Evolutionary conservation across 371 early-diverging fungal genomes (phyloP).

Genomic region (Mortierella sp.): DNA sequence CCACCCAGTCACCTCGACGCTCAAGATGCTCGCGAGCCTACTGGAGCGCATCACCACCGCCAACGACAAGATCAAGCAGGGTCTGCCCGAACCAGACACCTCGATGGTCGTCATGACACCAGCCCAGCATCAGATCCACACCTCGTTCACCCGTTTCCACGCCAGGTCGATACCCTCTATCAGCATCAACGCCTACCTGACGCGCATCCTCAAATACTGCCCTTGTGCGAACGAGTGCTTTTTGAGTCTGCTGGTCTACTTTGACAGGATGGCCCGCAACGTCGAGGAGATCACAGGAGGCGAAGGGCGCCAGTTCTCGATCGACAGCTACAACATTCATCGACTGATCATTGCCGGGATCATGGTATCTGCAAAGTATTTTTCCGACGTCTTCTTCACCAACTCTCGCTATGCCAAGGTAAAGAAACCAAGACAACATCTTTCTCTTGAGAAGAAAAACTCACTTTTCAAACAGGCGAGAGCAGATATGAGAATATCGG

Average conservation of each 20-base stretch:
- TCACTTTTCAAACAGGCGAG: not conserved
- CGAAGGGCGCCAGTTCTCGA: constrained; percentile 68
- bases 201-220: constrained; percentile 91
- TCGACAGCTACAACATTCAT: constrained; percentile 92
- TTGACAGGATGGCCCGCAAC: constrained; percentile 75
- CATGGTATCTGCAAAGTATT: constrained; percentile 87
- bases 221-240: constrained; percentile 92
- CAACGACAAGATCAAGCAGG: constrained; percentile 64
- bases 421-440: constrained; percentile 13
- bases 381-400: constrained; percentile 92
- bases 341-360: constrained; percentile 88
- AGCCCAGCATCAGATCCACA: constrained; percentile 57
- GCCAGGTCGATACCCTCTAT: constrained; percentile 92
- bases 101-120: constrained; percentile 51
- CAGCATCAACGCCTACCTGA: constrained; percentile 83
- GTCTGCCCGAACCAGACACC: constrained; percentile 53
- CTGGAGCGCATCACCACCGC: constrained; percentile 69
- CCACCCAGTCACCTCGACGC: constrained; percentile 74
- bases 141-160: constrained; percentile 79
- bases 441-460: not conserved
- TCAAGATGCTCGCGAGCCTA: constrained; percentile 72
- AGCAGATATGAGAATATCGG: not conserved
- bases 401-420: constrained; percentile 91
- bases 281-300: constrained; percentile 62
- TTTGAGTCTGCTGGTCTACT: constrained; percentile 84